Evolutionary conservation across 2,329 filamentous ascomycete genomes (phyloP), one percentile per base, ranked within the genome.

Genomic region (Ilyonectria mors-panacis): DNA sequence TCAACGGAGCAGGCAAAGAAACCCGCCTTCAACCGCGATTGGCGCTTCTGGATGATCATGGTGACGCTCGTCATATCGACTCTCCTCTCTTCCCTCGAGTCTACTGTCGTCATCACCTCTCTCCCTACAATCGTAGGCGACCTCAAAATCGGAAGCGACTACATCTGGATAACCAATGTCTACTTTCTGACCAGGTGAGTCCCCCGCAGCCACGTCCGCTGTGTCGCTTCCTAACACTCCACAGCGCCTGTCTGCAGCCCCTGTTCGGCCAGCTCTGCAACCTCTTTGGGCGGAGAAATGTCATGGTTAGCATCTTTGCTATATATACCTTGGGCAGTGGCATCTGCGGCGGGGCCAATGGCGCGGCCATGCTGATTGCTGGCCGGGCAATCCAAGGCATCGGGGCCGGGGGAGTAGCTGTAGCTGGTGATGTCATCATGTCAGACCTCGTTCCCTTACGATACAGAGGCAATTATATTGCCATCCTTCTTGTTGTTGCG

Each of bases 311-410:
- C 8, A 76, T 83, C 3, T 80, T 88, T 1, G 78, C 76, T 12
- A 66, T 87, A 1, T 89, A 89, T 65, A 80, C 79, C 0, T 70
- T 89, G 0, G 88, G 88, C 0, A 88, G 86, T 62, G 83, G 80
- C 0, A 79, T 88, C 5, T 78, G 77, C 9, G 86, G 85, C 0
- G 82, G 79, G 0, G 82, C 86, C 0, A 78, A 75, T 1, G 80
- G 70, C 2, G 79, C 77, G 0, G 72, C 73, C 0, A 81, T 85
- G 69, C 73, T 89, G 1, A 85, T 90, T 7, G 79, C 79, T 4
- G 79, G 78, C 1, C 73, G 77, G 6, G 61, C 48, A 2, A 63
- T 88, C 3, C 86, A 89, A 62, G 87, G 87, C 1, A 55, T 76
- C 4, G 77, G 77, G 4, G 72, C 70, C 51, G 77, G 74, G 0